Conservation (phyloP, 768 basidiomycete genomes). For the Boletus patriciae region DNA sequence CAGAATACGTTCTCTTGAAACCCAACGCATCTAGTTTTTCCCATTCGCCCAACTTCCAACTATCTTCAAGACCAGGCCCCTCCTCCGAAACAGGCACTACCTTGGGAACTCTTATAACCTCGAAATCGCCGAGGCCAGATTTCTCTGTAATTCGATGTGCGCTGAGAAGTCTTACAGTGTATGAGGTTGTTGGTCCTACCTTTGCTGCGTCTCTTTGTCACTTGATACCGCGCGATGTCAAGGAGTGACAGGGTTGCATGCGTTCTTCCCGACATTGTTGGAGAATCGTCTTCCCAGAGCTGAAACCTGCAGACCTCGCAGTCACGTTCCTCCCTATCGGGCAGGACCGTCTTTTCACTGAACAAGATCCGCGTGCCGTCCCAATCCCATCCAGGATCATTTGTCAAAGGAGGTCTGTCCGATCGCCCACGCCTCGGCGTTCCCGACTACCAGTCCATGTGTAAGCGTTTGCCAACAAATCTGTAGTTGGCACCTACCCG, state of each 20-base stretch:
- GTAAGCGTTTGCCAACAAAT: neutral
- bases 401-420: conserved; percentile 11
- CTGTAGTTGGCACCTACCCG: conserved; percentile 4
- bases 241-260: conserved; percentile 5
- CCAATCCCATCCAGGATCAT: conserved; percentile 28
- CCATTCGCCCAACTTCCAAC: conserved; percentile 18
- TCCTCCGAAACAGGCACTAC: conserved; percentile 18
- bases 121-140: conserved; percentile 20
- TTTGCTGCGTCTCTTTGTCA: conserved; percentile 4
- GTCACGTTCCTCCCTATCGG: neutral
- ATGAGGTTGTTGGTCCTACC: conserved; percentile 7
- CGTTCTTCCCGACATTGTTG: neutral
- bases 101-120: conserved; percentile 22
- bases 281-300: neutral
- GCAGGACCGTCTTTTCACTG: neutral
- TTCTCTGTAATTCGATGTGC: conserved; percentile 6
- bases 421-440: conserved; percentile 13
- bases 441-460: conserved; percentile 6
- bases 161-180: neutral
- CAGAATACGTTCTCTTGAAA: conserved; percentile 23
- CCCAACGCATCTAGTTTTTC: conserved; percentile 19
- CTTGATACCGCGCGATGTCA: conserved; percentile 6
- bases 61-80: neutral
- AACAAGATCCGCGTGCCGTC: conserved; percentile 17
- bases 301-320: neutral